Evolutionary conservation across 2,329 filamentous ascomycete genomes (phyloP), one percentile per base, ranked within the genome.

Genomic region (Fusarium lyarnte): DNA sequence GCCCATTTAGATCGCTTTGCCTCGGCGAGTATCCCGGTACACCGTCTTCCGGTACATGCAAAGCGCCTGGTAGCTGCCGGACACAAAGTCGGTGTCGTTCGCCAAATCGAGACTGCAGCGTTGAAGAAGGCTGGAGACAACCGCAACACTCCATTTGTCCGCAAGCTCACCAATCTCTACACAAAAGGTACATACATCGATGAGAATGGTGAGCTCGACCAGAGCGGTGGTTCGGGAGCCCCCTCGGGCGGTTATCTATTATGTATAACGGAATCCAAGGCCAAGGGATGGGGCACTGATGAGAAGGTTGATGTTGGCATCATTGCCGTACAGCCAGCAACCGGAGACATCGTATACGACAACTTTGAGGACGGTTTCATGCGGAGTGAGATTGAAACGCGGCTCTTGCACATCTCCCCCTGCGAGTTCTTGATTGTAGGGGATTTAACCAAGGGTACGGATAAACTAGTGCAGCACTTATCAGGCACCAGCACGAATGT

Each of bases 101-200:
- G 95, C 33, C 96, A 99, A 82, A 87, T 97, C 33, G 96, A 99
- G 82, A 99, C 96, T 0, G 96, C 96, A 5, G 96, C 96, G 0
- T 85, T 99, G 68, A 99, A 99, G 81, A 97, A 97, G 72, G 96
- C 91, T 3, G 95, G 96, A 47, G 94, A 97, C 79, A 99, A 98
- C 81, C 90, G 94, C 64, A 98, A 97, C 78, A 89, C 94, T 0
- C 95, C 96, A 0, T 99, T 99, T 76, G 89, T 94, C 41, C 91
- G 96, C 39, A 96, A 97, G 77, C 90, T 99, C 77, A 98, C 96
- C 21, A 98, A 97, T 78, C 87, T 99, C 11, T 99, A 99, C 82
- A 99, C 96, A 13, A 99, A 98, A 81, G 96, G 95, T 46, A 99
- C 96, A 5, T 99, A 98, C 76, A 92, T 99, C 63, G 96, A 98